These are phyloP conservation scores for Arabidopsis thaliana DNA, from an alignment of 345 rosid species.

Conservation along the genomic window TAIR10.1 NC_003070.9:2366501-2367000, in stretches of 20 bases:
- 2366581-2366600: neutral
- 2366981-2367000: neutral
- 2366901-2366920: too few relatives aligned
- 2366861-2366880: neutral
- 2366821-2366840: neutral
- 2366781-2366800: neutral
- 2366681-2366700: neutral
- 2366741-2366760: neutral
- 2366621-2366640: neutral
- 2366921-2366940: neutral
- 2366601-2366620: slow-evolving; percentile 9
- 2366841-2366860: neutral
- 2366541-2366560: slow-evolving; percentile 31
- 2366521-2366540: slow-evolving; percentile 32
- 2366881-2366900: too few relatives aligned
- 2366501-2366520: slow-evolving; percentile 17
- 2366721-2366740: neutral
- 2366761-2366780: neutral
- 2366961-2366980: neutral
- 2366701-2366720: neutral
- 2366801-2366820: neutral
- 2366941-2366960: neutral
- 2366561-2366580: slow-evolving; percentile 16
- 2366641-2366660: neutral
- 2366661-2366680: neutral